Percentiles rank a stretch among this genome's conserved stretches.
phyloP scores from a whole-genome alignment of 495 filamentous ascomycete species.

The Penicillium malachiteum region DNA sequence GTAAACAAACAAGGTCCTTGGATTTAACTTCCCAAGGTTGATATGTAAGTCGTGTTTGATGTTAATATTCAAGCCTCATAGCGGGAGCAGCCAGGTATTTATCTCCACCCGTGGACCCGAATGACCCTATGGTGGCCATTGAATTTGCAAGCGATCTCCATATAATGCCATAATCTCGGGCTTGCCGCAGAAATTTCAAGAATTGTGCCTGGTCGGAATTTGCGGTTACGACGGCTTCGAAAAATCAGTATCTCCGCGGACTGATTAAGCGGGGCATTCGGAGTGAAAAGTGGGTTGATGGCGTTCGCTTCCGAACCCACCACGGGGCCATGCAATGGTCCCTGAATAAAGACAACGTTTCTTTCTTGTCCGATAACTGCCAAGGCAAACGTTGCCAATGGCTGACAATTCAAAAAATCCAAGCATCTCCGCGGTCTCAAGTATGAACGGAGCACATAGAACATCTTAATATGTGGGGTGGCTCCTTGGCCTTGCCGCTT shows the following conservation, averaged over 20 bases:
- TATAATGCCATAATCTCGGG: neutral
- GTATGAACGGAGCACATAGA: neutral
- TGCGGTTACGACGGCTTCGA: constrained; percentile 4
- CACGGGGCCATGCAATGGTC: no score
- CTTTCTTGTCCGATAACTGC: no score
- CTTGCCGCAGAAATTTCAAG: constrained; percentile 7
- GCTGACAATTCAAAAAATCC: neutral
- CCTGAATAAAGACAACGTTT: no score
- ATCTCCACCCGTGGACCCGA: neutral
- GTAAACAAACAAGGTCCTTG: no score
- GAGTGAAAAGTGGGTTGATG: constrained; percentile 4
- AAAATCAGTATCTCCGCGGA: constrained; percentile 25
- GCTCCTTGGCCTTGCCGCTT: no score
- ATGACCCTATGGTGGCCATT: neutral
- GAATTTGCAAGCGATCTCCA: constrained; percentile 1
- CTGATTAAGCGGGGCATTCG: neutral
- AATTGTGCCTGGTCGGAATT: constrained; percentile 4
- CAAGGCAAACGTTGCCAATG: no score
- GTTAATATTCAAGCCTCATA: neutral
- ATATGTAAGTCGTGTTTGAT: neutral
- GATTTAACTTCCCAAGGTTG: no score
- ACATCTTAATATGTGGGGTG: no score
- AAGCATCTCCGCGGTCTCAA: neutral
- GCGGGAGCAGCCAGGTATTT: constrained; percentile 3
- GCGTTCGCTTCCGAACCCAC: neutral